These are phyloP conservation scores for Kwoniella dejecticola DNA, from an alignment of 768 basidiomycete genomes.

Conservation along the genomic window DNA sequence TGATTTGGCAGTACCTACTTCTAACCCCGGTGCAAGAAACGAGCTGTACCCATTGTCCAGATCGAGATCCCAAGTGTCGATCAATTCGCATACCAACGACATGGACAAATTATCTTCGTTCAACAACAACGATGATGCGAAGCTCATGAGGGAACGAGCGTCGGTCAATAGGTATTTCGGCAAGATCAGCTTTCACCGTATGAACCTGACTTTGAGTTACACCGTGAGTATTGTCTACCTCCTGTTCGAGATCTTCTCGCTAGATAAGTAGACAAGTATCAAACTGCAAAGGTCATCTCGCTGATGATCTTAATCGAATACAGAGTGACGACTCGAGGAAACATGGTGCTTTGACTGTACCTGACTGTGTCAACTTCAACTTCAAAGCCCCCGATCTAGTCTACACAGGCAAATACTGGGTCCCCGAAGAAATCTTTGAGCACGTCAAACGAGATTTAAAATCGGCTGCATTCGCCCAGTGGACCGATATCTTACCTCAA, in stretches of 20 bases:
- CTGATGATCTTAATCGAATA: no score
- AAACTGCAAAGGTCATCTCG: no score
- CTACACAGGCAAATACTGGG: slow-evolving; percentile 59
- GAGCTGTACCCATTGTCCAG: slow-evolving; percentile 19
- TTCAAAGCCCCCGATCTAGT: slow-evolving; percentile 79
- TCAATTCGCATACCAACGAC: slow-evolving; percentile 12
- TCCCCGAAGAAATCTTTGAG: slow-evolving; percentile 53
- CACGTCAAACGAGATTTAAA: slow-evolving; percentile 43
- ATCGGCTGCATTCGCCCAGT: slow-evolving; percentile 25
- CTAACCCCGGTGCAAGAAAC: not conserved
- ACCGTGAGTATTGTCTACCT: slow-evolving; percentile 55
- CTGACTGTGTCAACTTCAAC: slow-evolving; percentile 71
- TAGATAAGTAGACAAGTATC: no score
- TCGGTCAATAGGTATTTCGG: slow-evolving; percentile 77
- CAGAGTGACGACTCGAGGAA: slow-evolving; percentile 46
- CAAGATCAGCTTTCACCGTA: slow-evolving; percentile 65
- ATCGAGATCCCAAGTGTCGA: slow-evolving; percentile 18
- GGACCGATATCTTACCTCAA: slow-evolving; percentile 31
- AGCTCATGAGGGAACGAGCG: slow-evolving; percentile 64
- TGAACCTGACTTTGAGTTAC: slow-evolving; percentile 71
- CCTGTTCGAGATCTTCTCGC: not conserved
- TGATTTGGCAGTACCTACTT: not conserved
- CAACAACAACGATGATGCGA: slow-evolving; percentile 37
- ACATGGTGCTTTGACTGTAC: slow-evolving; percentile 37
- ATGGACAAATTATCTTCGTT: not conserved